phyloP scores from a whole-genome alignment of 345 rosid species.

The Combretum micranthum region DNA sequence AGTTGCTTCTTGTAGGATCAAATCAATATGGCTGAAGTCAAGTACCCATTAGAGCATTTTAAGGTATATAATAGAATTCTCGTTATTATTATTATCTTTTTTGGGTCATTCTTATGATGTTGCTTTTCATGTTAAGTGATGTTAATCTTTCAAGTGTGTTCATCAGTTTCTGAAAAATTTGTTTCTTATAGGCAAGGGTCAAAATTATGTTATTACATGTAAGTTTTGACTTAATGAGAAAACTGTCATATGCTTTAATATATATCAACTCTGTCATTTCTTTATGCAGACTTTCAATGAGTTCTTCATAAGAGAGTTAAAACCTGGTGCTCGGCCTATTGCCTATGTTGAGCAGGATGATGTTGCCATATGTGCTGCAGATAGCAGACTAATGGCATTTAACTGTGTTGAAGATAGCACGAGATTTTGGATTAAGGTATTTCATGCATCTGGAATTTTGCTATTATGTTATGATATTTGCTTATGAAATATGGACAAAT shows the following conservation, averaged over 20 bases:
- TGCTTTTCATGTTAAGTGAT: no score
- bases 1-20: constrained; percentile 56
- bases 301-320: constrained; percentile 80
- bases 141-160: no score
- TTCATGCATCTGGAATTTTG: neutral
- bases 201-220: no score
- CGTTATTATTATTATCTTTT: no score
- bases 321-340: constrained; percentile 74
- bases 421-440: constrained; percentile 91
- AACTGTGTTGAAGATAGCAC: constrained; percentile 53
- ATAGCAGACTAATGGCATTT: constrained; percentile 85
- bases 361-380: constrained; percentile 74
- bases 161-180: no score
- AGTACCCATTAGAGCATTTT: constrained; percentile 77
- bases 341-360: constrained; percentile 43
- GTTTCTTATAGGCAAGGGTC: no score
- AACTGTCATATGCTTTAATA: neutral
- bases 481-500: neutral
- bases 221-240: no score
- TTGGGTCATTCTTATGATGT: no score
- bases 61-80: constrained; percentile 36
- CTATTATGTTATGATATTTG: neutral
- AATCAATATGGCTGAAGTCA: constrained; percentile 82
- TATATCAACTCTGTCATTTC: constrained; percentile 1
- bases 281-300: constrained; percentile 78